Evolutionary conservation across 768 basidiomycete species (phyloP).

Genomic region (Rhizopogon rudus): DNA sequence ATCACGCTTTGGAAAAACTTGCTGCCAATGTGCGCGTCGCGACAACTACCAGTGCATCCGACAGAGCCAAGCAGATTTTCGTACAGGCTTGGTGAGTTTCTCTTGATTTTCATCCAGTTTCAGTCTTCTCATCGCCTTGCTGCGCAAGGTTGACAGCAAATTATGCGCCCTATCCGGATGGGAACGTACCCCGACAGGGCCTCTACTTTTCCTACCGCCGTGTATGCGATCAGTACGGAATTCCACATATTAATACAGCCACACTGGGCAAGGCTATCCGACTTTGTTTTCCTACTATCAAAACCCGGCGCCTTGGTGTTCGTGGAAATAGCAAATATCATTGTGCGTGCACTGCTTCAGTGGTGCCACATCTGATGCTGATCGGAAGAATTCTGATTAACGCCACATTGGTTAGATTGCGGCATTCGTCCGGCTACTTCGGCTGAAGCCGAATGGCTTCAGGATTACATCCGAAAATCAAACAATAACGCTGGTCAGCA

Average conservation of each 20-base stretch:
- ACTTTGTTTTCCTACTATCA: slow-evolving; percentile 91
- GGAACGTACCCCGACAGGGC: slow-evolving; percentile 90
- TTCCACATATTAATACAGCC: slow-evolving; percentile 93
- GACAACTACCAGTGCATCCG: slow-evolving; percentile 87
- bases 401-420: slow-evolving; percentile 56
- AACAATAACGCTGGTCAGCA: slow-evolving; percentile 80
- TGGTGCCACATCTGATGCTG: slow-evolving; percentile 29
- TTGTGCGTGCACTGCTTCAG: slow-evolving; percentile 50
- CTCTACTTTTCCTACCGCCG: slow-evolving; percentile 91
- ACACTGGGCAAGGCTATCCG: slow-evolving; percentile 93
- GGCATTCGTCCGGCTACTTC: slow-evolving; percentile 90
- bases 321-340: slow-evolving; percentile 96
- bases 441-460: slow-evolving; percentile 87
- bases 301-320: slow-evolving; percentile 88
- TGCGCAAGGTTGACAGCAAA: slow-evolving; percentile 77
- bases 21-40: slow-evolving; percentile 85
- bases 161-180: slow-evolving; percentile 88
- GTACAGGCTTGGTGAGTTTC: slow-evolving; percentile 81
- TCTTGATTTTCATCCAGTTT: slow-evolving; percentile 11
- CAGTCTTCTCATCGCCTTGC: slow-evolving; percentile 13
- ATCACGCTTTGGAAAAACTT: slow-evolving; percentile 80
- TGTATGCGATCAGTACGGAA: slow-evolving; percentile 88
- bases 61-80: slow-evolving; percentile 88
- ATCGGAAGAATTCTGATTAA: slow-evolving; percentile 26
- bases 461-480: slow-evolving; percentile 87